Evolutionary conservation across 768 basidiomycete genomes (phyloP).

Genomic region (Chalciporus pseudorubinellus): DNA sequence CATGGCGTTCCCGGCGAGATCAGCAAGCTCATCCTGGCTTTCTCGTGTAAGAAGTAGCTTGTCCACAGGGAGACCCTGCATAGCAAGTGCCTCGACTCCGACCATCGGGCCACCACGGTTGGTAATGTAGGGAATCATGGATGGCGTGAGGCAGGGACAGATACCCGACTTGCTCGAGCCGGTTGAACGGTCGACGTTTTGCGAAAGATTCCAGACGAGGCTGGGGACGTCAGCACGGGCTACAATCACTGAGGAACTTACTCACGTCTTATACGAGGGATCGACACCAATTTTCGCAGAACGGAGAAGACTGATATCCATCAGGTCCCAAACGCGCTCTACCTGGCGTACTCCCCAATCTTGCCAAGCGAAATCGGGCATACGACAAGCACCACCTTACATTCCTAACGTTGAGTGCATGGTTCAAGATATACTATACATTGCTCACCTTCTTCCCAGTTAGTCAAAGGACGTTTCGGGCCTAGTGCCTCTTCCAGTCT

Average conservation of each 20-base stretch:
- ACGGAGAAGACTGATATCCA: constrained; percentile 87
- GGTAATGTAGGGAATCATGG: constrained; percentile 96
- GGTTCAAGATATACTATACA: background rate
- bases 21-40: constrained; percentile 89
- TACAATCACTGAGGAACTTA: constrained; percentile 5
- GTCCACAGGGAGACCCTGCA: constrained; percentile 93
- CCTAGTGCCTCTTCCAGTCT: constrained; percentile 83
- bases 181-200: constrained; percentile 92
- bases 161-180: constrained; percentile 80
- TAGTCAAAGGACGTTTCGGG: constrained; percentile 79
- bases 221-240: constrained; percentile 36
- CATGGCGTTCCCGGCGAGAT: constrained; percentile 97
- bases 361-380: constrained; percentile 88
- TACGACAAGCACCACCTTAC: constrained; percentile 75
- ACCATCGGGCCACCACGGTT: constrained; percentile 96
- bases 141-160: constrained; percentile 89
- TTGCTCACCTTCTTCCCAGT: constrained; percentile 83
- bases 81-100: constrained; percentile 86
- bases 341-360: constrained; percentile 94
- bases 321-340: constrained; percentile 91
- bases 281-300: constrained; percentile 80
- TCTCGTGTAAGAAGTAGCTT: constrained; percentile 90
- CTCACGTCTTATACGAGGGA: constrained; percentile 85
- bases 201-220: constrained; percentile 93
- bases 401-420: background rate